Percentiles rank a stretch among this genome's conserved stretches.
Conservation (phyloP, 2,329 filamentous ascomycete species). For the Diaporthe velutina region DNA sequence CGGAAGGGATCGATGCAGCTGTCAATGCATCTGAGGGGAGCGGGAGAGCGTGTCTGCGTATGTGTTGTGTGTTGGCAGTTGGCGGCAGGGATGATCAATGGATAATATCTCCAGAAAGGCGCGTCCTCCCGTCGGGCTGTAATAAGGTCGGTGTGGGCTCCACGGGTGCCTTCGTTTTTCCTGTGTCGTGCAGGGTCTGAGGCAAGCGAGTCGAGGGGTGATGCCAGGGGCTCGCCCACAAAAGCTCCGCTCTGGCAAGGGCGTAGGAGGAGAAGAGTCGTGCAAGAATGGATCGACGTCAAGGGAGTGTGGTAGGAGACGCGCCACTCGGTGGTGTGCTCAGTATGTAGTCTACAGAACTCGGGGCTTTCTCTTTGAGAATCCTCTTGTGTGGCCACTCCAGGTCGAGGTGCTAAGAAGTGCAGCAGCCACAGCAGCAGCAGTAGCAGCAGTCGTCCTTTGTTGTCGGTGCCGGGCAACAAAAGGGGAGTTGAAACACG, state of each 20-base stretch:
- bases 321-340: slow-evolving; percentile 26
- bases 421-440: not conserved
- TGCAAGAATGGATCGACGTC: slow-evolving; percentile 32
- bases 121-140: slow-evolving; percentile 36
- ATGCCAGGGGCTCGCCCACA: slow-evolving; percentile 33
- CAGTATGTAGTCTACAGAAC: slow-evolving; percentile 13
- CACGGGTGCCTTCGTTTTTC: slow-evolving; percentile 22
- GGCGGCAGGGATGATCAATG: slow-evolving; percentile 33
- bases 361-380: not conserved
- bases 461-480: slow-evolving; percentile 23
- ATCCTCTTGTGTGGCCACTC: slow-evolving; percentile 8
- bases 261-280: slow-evolving; percentile 25
- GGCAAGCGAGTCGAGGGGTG: slow-evolving; percentile 36
- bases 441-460: slow-evolving; percentile 16
- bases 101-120: slow-evolving; percentile 38
- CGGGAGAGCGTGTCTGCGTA: slow-evolving; percentile 1
- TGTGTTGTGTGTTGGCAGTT: slow-evolving; percentile 31
- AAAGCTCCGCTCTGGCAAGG: slow-evolving; percentile 30
- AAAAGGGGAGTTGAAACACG: slow-evolving; percentile 26
- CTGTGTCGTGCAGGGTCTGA: slow-evolving; percentile 34
- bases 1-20: slow-evolving; percentile 12
- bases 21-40: slow-evolving; percentile 31
- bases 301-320: slow-evolving; percentile 17
- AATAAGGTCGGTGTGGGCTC: slow-evolving; percentile 39
- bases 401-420: slow-evolving; percentile 19